Base-by-base conservation (phyloP, 2,329 filamentous ascomycete genomes). In the Penicillium sp. region DNA sequence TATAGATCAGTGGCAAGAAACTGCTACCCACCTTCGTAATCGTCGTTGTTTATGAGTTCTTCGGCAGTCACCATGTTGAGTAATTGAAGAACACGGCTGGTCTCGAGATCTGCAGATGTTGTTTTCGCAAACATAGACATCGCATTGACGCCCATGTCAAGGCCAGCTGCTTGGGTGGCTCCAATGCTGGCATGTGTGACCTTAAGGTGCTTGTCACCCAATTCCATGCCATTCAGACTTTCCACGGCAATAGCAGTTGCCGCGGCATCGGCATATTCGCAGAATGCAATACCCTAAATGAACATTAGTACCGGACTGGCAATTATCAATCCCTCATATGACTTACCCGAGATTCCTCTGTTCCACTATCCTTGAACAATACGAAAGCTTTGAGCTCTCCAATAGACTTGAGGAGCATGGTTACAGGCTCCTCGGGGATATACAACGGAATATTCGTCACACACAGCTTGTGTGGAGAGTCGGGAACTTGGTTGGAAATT, bases 11-110 rank as follows among this genome's bases (percentile, higher is more conserved):
- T 5, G 45, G 5, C 21, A 9, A 52, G 11, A 20, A 12, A 2
- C 7, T 18, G 23, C 12, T 12, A 53, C 79, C 68, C 81, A 92
- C 93, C 93, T 75, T 97, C 90, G 68, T 97, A 97, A 68, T 99
- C 94, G 35, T 97, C 92, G 52, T 86, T 87, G 69, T 97, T 92
- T 75, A 97, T 85, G 23, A 99, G 79, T 74, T 99, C 94, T 66
- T 99, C 94, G 0, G 91, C 82, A 0, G 94, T 99, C 35, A 99
- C 93, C 94, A 99, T 99, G 78, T 99, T 99, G 68, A 99, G 83
- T 60, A 99, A 79, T 75, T 96, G 93, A 59, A 99, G 73, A 16
- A 99, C 93, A 56, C 90, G 84, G 62, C 89, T 89, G 59, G 87
- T 85, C 64, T 96, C 91, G 33, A 89, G 79, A 59, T 92, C 89